Conservation (phyloP, 2,329 filamentous ascomycete genomes). For the Ascosphaera pollenicola region DNA sequence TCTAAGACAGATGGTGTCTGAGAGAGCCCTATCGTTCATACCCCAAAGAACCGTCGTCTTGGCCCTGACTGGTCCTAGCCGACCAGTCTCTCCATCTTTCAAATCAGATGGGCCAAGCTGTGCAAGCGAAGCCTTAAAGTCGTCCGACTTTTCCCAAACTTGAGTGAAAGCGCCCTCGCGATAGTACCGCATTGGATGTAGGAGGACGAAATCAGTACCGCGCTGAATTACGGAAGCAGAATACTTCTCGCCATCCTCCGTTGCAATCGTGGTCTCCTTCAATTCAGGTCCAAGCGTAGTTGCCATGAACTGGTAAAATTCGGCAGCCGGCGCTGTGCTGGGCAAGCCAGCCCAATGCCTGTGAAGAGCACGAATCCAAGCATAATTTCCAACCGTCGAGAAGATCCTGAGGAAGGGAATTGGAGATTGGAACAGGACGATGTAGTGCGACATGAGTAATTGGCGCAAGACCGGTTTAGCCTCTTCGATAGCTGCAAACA, state of each 20-base stretch:
- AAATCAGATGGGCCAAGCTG: not conserved
- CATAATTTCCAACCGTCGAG: constrained; percentile 27
- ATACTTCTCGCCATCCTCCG: constrained; percentile 14
- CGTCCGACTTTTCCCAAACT: constrained; percentile 29
- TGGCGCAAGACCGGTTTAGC: constrained; percentile 28
- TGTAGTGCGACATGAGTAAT: constrained; percentile 28
- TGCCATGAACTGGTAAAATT: constrained; percentile 23
- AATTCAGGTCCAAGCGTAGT: constrained; percentile 28
- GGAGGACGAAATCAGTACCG: constrained; percentile 22
- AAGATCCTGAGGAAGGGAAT: constrained; percentile 20
- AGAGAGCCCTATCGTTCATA: constrained; percentile 28
- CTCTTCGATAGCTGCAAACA: constrained; percentile 19
- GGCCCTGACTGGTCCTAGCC: constrained; percentile 20
- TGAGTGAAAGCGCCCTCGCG: constrained; percentile 24
- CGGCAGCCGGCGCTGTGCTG: constrained; percentile 14
- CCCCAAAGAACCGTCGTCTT: constrained; percentile 33
- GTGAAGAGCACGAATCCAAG: constrained; percentile 24
- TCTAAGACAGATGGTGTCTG: constrained; percentile 26
- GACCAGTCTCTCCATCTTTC: not conserved
- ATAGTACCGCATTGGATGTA: constrained; percentile 31
- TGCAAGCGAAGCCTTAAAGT: constrained; percentile 7
- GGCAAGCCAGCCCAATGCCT: constrained; percentile 14
- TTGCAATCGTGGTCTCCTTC: constrained; percentile 20
- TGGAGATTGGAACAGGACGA: constrained; percentile 32
- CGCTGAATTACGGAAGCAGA: constrained; percentile 20